Evolutionary conservation across 495 filamentous ascomycete species (phyloP), one percentile per base, ranked within the genome.

Genomic region (Penicillium soppii): DNA sequence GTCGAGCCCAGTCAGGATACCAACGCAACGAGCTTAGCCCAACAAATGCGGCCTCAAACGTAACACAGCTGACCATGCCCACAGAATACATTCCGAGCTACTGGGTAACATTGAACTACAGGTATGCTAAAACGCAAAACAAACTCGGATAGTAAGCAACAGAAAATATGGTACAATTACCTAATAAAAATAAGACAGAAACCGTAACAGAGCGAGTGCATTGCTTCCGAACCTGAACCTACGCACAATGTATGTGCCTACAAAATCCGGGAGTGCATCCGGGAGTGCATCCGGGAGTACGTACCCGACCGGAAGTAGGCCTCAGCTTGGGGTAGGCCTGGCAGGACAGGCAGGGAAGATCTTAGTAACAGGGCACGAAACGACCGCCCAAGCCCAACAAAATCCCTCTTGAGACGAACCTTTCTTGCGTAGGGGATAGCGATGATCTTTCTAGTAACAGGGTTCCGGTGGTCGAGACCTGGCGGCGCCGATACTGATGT

Each of bases 401-500:
- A 27, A 5, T 27, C 25, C 25, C 9, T 4, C 9, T 27, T 9
- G 25, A 5, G 25, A 5, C 5, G 4, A 4, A 27, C 25, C 9
- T 4, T 4, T 5, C 10, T 22, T 22, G 37, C 37, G 19, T 13
- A 27, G 9, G 25, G 25, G 4, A 27, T 9, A 9, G 9, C 5
- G 9, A 9, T 27, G 25, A 27, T 27, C 25, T 9, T n/a, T n/a
- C n/a, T n/a, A n/a, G n/a, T n/a, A n/a, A n/a, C n/a, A n/a, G n/a
- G 39, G 44, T 22, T 30, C 43, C 46, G 52, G 43, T 37, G 53
- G 61, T 58, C 61, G 23, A 21, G 61, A 58, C 58, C 61, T 12
- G 35, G 41, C 30, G 26, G 8, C n/a, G 12, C 6, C 15, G 51
- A 50, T 56, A 56, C 52, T 61, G 43, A 64, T 64, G 61, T 64